These are phyloP conservation scores for Incumbomyces lentus DNA, from an alignment of 2,329 filamentous ascomycete species.

Conservation along the genomic window DNA sequence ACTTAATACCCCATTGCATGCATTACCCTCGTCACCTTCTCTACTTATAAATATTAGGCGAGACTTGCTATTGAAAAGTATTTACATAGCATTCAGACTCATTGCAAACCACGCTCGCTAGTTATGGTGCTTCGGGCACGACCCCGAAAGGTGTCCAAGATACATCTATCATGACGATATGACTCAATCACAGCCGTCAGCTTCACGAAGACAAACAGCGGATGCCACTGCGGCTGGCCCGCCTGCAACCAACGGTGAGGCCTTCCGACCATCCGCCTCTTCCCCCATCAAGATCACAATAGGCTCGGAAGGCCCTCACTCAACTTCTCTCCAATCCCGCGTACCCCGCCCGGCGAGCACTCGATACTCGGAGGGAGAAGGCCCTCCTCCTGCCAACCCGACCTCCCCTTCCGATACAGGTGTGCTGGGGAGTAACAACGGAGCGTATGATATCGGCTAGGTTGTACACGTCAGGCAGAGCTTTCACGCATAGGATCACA, in stretches of 20 bases:
- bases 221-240: constrained; percentile 29
- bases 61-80: too few relatives aligned
- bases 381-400: constrained; percentile 54
- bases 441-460: constrained; percentile 92
- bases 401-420: constrained; percentile 74
- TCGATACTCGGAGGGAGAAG: constrained; percentile 86
- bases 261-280: constrained; percentile 78
- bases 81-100: too few relatives aligned
- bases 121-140: too few relatives aligned
- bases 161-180: too few relatives aligned
- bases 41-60: too few relatives aligned
- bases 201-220: not conserved
- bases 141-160: too few relatives aligned
- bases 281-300: constrained; percentile 77
- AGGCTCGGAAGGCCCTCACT: constrained; percentile 69
- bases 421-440: constrained; percentile 94
- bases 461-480: constrained; percentile 93
- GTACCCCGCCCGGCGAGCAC: constrained; percentile 67
- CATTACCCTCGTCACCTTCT: too few relatives aligned
- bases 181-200: not conserved
- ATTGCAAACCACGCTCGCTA: too few relatives aligned
- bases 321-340: constrained; percentile 74
- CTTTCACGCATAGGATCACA: constrained; percentile 93
- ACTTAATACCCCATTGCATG: too few relatives aligned
- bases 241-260: constrained; percentile 23